Evolutionary conservation across 1,284 basidiomycete species (phyloP).

Genomic region (Moniliophthora roreri): DNA sequence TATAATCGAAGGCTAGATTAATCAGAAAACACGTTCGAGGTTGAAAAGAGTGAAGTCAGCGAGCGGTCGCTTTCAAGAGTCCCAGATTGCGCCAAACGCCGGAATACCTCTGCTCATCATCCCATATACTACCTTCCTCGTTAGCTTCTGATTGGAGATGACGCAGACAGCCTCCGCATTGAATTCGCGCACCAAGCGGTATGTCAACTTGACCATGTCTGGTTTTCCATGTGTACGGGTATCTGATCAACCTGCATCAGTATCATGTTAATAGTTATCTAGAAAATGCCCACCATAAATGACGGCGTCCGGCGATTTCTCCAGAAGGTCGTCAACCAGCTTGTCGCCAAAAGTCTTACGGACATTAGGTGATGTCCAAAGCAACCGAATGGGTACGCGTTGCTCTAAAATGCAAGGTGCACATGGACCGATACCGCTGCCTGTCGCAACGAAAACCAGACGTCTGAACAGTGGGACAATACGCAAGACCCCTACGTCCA

Average conservation of each 20-base stretch:
- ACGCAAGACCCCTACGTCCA: too few relatives aligned
- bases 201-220: conserved; percentile 61
- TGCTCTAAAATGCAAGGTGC: conserved; percentile 53
- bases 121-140: conserved; percentile 60
- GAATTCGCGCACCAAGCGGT: conserved; percentile 56
- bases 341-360: conserved; percentile 59
- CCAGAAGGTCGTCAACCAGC: conserved; percentile 54
- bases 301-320: conserved; percentile 51
- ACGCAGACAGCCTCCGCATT: conserved; percentile 61
- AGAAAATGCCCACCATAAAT: conserved; percentile 45
- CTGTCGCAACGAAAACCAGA: conserved; percentile 57
- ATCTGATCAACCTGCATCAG: conserved; percentile 31
- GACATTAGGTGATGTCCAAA: conserved; percentile 62
- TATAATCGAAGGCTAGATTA: too few relatives aligned
- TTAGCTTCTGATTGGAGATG: conserved; percentile 61
- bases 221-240: conserved; percentile 60
- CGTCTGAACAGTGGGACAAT: conserved; percentile 58
- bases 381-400: conserved; percentile 49
- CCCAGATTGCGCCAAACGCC: conserved; percentile 62
- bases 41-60: too few relatives aligned
- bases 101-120: conserved; percentile 61
- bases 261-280: background rate
- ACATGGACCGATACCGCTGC: conserved; percentile 63
- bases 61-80: conserved; percentile 20
- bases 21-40: too few relatives aligned